Conservation (phyloP, 2,329 filamentous ascomycete genomes). For the Myriosclerotinia curreyana region DNA sequence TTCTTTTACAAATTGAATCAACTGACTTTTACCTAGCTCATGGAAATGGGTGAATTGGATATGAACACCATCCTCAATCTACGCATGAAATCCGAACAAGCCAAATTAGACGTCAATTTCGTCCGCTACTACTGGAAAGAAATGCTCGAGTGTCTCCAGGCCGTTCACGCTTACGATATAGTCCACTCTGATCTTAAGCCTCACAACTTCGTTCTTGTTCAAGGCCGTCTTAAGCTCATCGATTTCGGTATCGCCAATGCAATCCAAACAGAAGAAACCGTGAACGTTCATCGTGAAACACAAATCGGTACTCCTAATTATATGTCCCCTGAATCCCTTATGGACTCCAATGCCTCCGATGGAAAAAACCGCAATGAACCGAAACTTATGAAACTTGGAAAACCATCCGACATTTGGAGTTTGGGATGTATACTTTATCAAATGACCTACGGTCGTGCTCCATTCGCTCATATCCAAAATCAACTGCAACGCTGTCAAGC, state of each 20-base stretch:
- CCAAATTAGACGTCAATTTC: conserved; percentile 81
- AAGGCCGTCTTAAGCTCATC: conserved; percentile 89
- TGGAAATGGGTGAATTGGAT: conserved; percentile 96
- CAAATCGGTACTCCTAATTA: conserved; percentile 97
- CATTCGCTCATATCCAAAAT: conserved; percentile 88
- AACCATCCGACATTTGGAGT: conserved; percentile 94
- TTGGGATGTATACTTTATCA: conserved; percentile 96
- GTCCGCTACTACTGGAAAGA: conserved; percentile 99
- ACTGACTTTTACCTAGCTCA: conserved; percentile 56
- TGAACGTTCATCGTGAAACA: conserved; percentile 94
- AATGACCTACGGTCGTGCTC: conserved; percentile 95
- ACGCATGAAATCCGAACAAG: conserved; percentile 67
- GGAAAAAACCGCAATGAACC: conserved; percentile 44
- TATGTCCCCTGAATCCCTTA: conserved; percentile 93
- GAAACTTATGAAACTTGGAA: conserved; percentile 92
- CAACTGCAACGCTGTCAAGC: conserved; percentile 83
- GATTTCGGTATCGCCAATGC: conserved; percentile 98
- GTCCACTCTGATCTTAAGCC: conserved; percentile 97
- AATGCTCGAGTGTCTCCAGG: conserved; percentile 92
- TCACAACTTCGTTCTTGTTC: conserved; percentile 91
- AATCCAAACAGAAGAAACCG: conserved; percentile 90
- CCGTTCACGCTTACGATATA: conserved; percentile 86
- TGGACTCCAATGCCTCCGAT: conserved; percentile 70
- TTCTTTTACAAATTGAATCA: background rate
- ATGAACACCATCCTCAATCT: conserved; percentile 80